Evolutionary conservation across 495 filamentous ascomycete genomes (phyloP), one percentile per base, ranked within the genome.

Genomic region (Tuber magnatum): DNA sequence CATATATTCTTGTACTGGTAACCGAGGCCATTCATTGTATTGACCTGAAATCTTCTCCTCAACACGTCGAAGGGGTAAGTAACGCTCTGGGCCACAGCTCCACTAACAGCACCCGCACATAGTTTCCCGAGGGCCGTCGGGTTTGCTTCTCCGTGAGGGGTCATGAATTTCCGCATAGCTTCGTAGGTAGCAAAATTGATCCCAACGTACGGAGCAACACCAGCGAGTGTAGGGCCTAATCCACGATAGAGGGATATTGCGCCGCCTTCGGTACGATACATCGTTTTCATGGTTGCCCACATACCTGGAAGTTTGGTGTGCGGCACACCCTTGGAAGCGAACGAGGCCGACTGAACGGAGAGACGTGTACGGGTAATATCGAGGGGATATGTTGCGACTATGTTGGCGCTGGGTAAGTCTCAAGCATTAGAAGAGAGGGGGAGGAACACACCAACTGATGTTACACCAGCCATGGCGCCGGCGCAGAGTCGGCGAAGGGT

Each of bases 101-200:
- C 95, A 18, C 93, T 95, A 51, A 97, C 88, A 16, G 94, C 95
- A 39, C 95, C 95, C 22, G 95, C 95, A 22, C 89, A 86, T 38
- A 99, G 86, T 82, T 98, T 99, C 71, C 96, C 90, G 77, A 87
- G 83, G 0, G 92, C 86, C 74, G 86, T 88, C 7, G 95, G 95
- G 76, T 97, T 94, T 81, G 91, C 88, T 61, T 97, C 90, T 20
- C 95, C 96, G 70, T 97, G 93, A 0, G 90, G 90, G 0, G 95
- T 99, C 77, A 99, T 85, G 76, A 92, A 91, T 78, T 90, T 89
- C 72, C 95, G 90, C 74, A 94, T 89, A 22, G 89, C 90, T 84
- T 99, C 95, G 83, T 99, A 99, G 39, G 90, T 92, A 92, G 98
- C 98, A 85, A 99, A 99, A 83, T 98, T 99, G 70, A 99, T 86